phyloP scores from a whole-genome alignment of 495 filamentous ascomycete species.

The Podospora anserina region DNA sequence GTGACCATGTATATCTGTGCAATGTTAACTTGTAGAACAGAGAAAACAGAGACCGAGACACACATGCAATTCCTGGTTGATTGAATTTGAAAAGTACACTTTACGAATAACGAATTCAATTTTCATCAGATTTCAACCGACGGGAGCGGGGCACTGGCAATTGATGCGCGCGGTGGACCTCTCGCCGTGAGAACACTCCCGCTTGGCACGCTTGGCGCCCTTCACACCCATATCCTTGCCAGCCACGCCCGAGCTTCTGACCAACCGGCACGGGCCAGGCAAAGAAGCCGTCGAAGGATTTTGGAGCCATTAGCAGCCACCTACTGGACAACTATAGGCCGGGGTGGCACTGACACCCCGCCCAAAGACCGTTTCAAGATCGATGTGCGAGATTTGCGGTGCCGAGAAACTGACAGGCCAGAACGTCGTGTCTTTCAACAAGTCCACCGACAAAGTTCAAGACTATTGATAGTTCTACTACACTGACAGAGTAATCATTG shows the following conservation, averaged over 20 bases:
- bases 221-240: conserved; percentile 7
- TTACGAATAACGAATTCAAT: not conserved
- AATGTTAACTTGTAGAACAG: no score
- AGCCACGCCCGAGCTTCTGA: conserved; percentile 14
- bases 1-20: no score
- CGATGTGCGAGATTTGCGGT: conserved; percentile 12
- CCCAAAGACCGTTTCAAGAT: conserved; percentile 21
- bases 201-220: conserved; percentile 7
- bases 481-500: no score
- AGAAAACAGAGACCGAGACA: not conserved
- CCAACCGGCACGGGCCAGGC: conserved; percentile 17
- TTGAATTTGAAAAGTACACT: no score
- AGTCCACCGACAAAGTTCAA: no score
- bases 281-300: conserved; percentile 7
- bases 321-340: no score
- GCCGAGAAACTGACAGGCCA: conserved; percentile 2
- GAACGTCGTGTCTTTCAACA: no score
- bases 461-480: no score
- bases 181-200: conserved; percentile 1
- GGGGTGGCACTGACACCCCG: conserved; percentile 21
- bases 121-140: not conserved
- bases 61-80: not conserved
- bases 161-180: conserved; percentile 12
- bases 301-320: conserved; percentile 9
- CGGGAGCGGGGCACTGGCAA: not conserved